Conservation (phyloP, 768 basidiomycete species). For the Mycena maculata region DNA sequence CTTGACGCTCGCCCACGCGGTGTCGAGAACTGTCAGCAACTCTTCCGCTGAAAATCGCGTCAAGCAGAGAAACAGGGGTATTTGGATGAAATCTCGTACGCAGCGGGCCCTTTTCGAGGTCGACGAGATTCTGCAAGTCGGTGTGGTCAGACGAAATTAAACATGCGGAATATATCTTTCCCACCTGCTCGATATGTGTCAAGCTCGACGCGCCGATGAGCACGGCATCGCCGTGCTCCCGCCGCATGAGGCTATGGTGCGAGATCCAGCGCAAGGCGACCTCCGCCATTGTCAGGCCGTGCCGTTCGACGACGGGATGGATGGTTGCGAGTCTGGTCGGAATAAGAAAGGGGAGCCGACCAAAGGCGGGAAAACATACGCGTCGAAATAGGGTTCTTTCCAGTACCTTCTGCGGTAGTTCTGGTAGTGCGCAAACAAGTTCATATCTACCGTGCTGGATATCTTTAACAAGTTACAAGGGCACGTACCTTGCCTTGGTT, state of each 20-base stretch:
- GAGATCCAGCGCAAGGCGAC: slow-evolving; percentile 60
- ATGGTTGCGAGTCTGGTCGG: slow-evolving; percentile 35
- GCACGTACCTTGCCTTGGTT: slow-evolving; percentile 55
- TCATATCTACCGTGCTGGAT: no score
- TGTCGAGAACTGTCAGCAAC: slow-evolving; percentile 16
- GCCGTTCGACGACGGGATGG: slow-evolving; percentile 38
- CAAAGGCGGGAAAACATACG: no score
- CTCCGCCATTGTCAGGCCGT: slow-evolving; percentile 54
- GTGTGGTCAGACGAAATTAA: background rate
- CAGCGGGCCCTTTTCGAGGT: slow-evolving; percentile 42
- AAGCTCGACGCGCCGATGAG: slow-evolving; percentile 58
- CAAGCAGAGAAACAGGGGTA: background rate
- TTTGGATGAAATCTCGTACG: slow-evolving; percentile 24
- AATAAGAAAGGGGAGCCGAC: no score
- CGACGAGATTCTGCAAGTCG: slow-evolving; percentile 38
- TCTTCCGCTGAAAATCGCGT: slow-evolving; percentile 16
- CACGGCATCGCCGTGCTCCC: slow-evolving; percentile 48
- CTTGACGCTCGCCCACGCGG: slow-evolving; percentile 14
- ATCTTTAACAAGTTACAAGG: no score
- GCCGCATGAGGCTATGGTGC: slow-evolving; percentile 55
- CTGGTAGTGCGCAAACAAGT: background rate
- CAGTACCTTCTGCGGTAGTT: slow-evolving; percentile 34
- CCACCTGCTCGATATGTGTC: slow-evolving; percentile 52
- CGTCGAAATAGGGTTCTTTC: slow-evolving; percentile 42
- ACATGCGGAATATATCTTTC: background rate